A percentile compares a stretch with the other conserved stretches of the same genome.
Conservation (phyloP, 2,329 filamentous ascomycete species). For the Cladosporium oxysporum region DNA sequence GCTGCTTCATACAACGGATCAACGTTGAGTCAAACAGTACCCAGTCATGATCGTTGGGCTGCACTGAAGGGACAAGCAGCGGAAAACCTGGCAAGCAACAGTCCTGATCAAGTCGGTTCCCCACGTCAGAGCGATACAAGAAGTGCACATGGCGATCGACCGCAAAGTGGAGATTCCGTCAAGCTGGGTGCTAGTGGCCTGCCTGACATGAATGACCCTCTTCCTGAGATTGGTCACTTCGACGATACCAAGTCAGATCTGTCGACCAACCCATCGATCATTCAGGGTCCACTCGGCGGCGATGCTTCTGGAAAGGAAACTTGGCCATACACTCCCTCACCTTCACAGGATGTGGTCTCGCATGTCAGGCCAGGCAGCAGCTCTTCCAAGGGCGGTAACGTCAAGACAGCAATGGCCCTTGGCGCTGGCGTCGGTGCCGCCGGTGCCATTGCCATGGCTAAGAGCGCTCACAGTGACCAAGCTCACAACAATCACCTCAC, state of each 20-base stretch:
- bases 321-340: slow-evolving; percentile 39
- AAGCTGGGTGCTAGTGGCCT: slow-evolving; percentile 69
- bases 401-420: slow-evolving; percentile 26
- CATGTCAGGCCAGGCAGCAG: slow-evolving; percentile 23
- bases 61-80: slow-evolving; percentile 46
- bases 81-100: slow-evolving; percentile 32
- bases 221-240: slow-evolving; percentile 75
- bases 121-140: slow-evolving; percentile 52
- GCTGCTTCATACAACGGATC: slow-evolving; percentile 36
- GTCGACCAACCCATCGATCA: slow-evolving; percentile 80
- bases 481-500: slow-evolving; percentile 32
- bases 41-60: slow-evolving; percentile 39
- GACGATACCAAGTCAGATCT: slow-evolving; percentile 63
- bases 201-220: slow-evolving; percentile 67
- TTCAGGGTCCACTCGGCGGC: slow-evolving; percentile 70
- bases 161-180: slow-evolving; percentile 31
- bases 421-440: slow-evolving; percentile 30
- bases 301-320: slow-evolving; percentile 54
- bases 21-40: slow-evolving; percentile 33
- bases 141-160: slow-evolving; percentile 38
- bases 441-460: slow-evolving; percentile 29
- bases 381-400: slow-evolving; percentile 23
- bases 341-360: slow-evolving; percentile 22
- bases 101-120: slow-evolving; percentile 38
- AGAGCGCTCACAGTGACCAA: slow-evolving; percentile 25